Conservation (phyloP, 2,329 filamentous ascomycete genomes). For the Beauveria caledonica region DNA sequence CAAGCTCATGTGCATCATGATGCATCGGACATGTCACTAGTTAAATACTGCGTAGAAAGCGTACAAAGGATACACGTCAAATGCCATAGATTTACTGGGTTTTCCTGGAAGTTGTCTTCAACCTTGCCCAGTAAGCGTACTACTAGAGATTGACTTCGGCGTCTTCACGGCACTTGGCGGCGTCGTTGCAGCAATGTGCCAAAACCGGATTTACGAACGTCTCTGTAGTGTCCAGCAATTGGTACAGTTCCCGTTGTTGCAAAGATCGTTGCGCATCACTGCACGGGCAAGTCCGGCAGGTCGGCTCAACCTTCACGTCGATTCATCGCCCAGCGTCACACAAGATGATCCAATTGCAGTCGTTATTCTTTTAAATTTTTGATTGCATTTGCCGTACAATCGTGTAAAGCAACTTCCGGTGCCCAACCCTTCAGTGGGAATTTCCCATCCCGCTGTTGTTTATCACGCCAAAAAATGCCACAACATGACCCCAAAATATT, state of each 20-base stretch:
- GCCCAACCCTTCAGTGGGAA: conserved; percentile 32
- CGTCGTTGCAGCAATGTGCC: background rate
- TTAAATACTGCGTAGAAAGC: too few relatives aligned
- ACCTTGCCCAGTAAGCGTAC: background rate
- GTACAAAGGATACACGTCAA: too few relatives aligned
- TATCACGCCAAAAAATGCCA: conserved; percentile 50
- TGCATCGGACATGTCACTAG: background rate
- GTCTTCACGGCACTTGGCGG: background rate
- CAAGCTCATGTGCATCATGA: background rate
- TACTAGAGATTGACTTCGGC: background rate
- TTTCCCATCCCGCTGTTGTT: conserved; percentile 31
- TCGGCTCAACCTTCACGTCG: background rate
- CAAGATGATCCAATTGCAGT: conserved; percentile 22
- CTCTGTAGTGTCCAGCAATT: background rate
- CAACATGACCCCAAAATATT: conserved; percentile 31
- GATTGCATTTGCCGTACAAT: conserved; percentile 39
- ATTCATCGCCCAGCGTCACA: background rate
- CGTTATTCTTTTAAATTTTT: conserved; percentile 33
- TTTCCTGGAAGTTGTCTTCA: background rate
- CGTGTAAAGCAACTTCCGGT: conserved; percentile 34
- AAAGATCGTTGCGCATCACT: background rate
- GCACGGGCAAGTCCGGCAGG: too few relatives aligned
- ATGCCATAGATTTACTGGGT: background rate
- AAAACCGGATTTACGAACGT: background rate
- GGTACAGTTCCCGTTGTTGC: background rate